A percentile compares a stretch with the other conserved stretches of the same genome.
Conservation (phyloP, 2,329 filamentous ascomycete species). For the Aureobasidium uvarum region DNA sequence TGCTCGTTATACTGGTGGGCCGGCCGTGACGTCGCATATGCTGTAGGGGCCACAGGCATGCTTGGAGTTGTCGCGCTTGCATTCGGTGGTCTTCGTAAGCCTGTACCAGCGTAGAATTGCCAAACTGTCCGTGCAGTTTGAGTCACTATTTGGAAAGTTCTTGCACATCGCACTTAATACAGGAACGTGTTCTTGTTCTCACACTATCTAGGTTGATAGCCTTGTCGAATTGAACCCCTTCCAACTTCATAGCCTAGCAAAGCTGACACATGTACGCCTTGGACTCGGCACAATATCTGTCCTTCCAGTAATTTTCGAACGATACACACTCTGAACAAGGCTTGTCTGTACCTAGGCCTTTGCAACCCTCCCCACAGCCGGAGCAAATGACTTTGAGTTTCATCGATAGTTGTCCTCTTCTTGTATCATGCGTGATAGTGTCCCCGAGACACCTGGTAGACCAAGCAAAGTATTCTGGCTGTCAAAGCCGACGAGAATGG, state of each 20-base stretch:
- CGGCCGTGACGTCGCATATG: slow-evolving; percentile 81
- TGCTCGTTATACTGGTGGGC: slow-evolving; percentile 99
- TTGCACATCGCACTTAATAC: background rate
- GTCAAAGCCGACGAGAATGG: too few relatives aligned
- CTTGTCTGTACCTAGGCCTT: background rate
- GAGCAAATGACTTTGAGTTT: background rate
- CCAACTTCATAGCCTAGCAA: background rate
- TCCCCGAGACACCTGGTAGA: too few relatives aligned
- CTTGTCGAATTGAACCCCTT: background rate
- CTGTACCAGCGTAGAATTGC: slow-evolving; percentile 36
- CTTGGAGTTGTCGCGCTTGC: slow-evolving; percentile 68
- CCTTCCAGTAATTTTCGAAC: background rate
- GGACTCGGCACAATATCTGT: background rate
- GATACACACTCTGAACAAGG: background rate
- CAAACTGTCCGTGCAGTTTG: background rate
- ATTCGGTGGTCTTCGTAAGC: slow-evolving; percentile 68
- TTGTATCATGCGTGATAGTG: too few relatives aligned
- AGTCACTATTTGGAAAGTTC: background rate
- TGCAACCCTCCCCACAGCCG: background rate
- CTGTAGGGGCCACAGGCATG: slow-evolving; percentile 76
- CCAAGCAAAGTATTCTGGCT: too few relatives aligned
- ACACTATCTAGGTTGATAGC: background rate
- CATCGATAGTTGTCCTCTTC: background rate
- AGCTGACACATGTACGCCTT: background rate
- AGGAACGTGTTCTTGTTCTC: background rate